phyloP scores from a whole-genome alignment of 2,329 filamentous ascomycete genomes.

The Pyrenophora graminea region DNA sequence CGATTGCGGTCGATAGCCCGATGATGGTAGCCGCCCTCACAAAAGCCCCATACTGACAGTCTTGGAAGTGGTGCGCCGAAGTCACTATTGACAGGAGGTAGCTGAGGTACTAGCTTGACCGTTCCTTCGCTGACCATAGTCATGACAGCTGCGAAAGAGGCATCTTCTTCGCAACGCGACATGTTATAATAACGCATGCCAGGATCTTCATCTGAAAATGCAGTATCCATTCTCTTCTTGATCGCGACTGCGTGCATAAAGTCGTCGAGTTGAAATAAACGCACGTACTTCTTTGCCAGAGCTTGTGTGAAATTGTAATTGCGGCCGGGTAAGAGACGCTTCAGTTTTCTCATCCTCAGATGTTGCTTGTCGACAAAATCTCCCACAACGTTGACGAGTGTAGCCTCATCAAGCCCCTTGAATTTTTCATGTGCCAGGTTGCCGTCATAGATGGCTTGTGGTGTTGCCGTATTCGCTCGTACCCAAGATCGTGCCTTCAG shows the following conservation, averaged over 20 bases:
- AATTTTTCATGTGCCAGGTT: conserved; percentile 49
- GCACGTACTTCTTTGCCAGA: conserved; percentile 61
- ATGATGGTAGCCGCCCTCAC: conserved; percentile 72
- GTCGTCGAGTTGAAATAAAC: conserved; percentile 50
- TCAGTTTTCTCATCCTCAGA: conserved; percentile 65
- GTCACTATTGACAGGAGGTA: conserved; percentile 60
- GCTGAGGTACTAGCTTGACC: conserved; percentile 58
- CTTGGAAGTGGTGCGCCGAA: conserved; percentile 47
- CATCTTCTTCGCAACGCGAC: conserved; percentile 64
- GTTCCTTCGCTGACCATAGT: conserved; percentile 66
- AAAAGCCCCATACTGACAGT: conserved; percentile 67
- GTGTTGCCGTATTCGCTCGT: conserved; percentile 52
- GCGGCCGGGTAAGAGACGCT: conserved; percentile 59
- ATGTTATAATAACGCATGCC: conserved; percentile 49
- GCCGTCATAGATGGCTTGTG: conserved; percentile 46
- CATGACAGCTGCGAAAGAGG: conserved; percentile 67
- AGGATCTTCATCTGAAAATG: conserved; percentile 49
- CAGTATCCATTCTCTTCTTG: conserved; percentile 63
- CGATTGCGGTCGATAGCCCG: conserved; percentile 68
- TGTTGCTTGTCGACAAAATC: conserved; percentile 59
- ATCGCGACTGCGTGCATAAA: conserved; percentile 60
- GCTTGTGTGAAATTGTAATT: conserved; percentile 67
- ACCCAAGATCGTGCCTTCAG: conserved; percentile 51
- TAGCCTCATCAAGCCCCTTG: conserved; percentile 33
- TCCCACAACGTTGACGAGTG: conserved; percentile 55